These are phyloP conservation scores for Alternaria dauci DNA, from an alignment of 2,329 filamentous ascomycete species.

Conservation along the genomic window DNA sequence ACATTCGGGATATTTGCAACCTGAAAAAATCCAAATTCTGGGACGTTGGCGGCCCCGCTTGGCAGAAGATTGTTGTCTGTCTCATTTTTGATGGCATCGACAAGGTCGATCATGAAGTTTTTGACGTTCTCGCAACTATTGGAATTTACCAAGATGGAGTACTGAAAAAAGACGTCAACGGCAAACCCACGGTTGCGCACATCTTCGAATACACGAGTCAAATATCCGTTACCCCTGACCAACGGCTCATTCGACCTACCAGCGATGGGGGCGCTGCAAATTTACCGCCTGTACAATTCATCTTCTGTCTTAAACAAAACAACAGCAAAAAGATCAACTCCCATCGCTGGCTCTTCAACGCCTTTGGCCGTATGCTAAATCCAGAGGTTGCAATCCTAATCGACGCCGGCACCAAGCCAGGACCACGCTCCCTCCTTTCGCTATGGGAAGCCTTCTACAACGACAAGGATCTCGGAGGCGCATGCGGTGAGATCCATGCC, in stretches of 20 bases:
- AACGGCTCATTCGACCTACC: slow-evolving; percentile 91
- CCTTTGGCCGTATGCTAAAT: slow-evolving; percentile 94
- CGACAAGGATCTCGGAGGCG: slow-evolving; percentile 97
- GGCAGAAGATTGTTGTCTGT: slow-evolving; percentile 99
- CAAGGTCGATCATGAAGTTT: slow-evolving; percentile 92
- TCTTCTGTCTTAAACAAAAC: slow-evolving; percentile 98
- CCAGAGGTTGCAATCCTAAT: slow-evolving; percentile 96
- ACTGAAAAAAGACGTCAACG: slow-evolving; percentile 97
- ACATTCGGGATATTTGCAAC: slow-evolving; percentile 97
- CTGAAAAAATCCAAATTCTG: slow-evolving; percentile 99
- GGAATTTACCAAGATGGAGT: slow-evolving; percentile 98
- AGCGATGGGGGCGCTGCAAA: slow-evolving; percentile 80
- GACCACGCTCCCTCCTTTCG: slow-evolving; percentile 85
- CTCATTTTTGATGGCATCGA: slow-evolving; percentile 98
- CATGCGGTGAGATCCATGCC: slow-evolving; percentile 98
- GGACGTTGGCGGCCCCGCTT: slow-evolving; percentile 98
- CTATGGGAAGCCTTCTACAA: slow-evolving; percentile 99
- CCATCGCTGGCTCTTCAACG: slow-evolving; percentile 98
- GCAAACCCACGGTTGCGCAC: slow-evolving; percentile 94
- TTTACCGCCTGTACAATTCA: slow-evolving; percentile 96
- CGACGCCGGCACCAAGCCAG: slow-evolving; percentile 97
- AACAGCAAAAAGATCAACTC: slow-evolving; percentile 99
- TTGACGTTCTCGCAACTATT: slow-evolving; percentile 91
- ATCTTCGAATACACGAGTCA: slow-evolving; percentile 99
- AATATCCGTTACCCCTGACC: slow-evolving; percentile 91